Conservation (phyloP, 106 monocot species). For the Dendrobium officinale region DNA sequence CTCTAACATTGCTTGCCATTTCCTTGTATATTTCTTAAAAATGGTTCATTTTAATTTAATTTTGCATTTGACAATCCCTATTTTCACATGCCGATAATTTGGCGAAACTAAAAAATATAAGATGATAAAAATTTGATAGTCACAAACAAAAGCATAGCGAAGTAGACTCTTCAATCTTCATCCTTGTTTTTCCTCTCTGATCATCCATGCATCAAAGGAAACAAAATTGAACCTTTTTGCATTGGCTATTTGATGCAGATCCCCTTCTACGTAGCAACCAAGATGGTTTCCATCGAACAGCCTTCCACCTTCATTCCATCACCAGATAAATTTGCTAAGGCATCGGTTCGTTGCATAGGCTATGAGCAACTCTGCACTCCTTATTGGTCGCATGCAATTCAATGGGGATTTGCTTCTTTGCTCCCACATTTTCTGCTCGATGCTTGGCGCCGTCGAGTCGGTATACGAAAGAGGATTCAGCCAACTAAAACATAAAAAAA, state of each 20-base stretch:
- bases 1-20: too few relatives aligned
- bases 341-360: slow-evolving; percentile 58
- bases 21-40: too few relatives aligned
- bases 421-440: slow-evolving; percentile 41
- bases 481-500: background rate
- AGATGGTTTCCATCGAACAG: slow-evolving; percentile 46
- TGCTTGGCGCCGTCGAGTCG: slow-evolving; percentile 26
- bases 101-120: too few relatives aligned
- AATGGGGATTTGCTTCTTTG: slow-evolving; percentile 43
- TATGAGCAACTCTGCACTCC: slow-evolving; percentile 64
- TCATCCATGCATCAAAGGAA: too few relatives aligned
- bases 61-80: too few relatives aligned
- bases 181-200: too few relatives aligned
- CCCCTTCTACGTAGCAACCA: slow-evolving; percentile 70
- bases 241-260: slow-evolving; percentile 24
- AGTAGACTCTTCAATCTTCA: too few relatives aligned
- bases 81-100: background rate
- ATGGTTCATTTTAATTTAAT: too few relatives aligned
- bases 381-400: slow-evolving; percentile 72
- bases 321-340: slow-evolving; percentile 41
- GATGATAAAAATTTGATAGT: too few relatives aligned
- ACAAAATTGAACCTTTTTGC: too few relatives aligned
- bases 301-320: slow-evolving; percentile 54
- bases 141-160: too few relatives aligned
- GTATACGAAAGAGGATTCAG: background rate